Percentiles rank a stretch among this genome's conserved stretches.
phyloP scores from a whole-genome alignment of 129 eudicot genomes.

The Oenanthe sinensis region DNA sequence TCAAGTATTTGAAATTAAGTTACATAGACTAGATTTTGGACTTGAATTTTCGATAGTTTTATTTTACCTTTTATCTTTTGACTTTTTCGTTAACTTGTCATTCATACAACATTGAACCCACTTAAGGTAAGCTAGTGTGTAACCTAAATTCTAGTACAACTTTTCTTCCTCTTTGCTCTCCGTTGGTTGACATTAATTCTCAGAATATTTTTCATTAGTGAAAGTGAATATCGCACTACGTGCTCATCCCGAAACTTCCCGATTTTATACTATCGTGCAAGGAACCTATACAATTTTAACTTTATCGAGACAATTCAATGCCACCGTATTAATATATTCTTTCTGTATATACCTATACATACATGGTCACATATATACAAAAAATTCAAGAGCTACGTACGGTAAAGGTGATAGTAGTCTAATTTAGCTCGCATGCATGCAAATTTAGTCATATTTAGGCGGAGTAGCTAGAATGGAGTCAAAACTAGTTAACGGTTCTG shows the following conservation, averaged over 20 bases:
- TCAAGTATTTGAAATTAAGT: no score
- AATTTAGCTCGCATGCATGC: neutral
- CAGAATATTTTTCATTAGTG: neutral
- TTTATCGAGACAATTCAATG: neutral
- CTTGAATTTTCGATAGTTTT: no score
- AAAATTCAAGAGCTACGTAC: neutral
- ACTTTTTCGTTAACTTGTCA: neutral
- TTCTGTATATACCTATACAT: no score
- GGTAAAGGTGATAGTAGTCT: neutral
- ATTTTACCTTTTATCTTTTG: neutral
- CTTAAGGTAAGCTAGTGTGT: neutral
- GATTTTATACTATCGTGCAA: neutral
- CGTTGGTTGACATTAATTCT: neutral
- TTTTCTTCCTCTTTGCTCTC: neutral
- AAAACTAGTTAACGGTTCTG: neutral
- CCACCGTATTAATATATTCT: neutral
- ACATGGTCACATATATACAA: no score
- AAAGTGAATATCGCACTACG: neutral
- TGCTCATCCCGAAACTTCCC: neutral
- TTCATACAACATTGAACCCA: neutral
- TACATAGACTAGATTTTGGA: neutral
- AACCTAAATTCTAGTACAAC: neutral
- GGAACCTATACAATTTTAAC: neutral
- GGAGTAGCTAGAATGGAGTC: neutral
- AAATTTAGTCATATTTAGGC: neutral